phyloP scores from a whole-genome alignment of 306 rosid species.

The Arachis stenosperma region DNA sequence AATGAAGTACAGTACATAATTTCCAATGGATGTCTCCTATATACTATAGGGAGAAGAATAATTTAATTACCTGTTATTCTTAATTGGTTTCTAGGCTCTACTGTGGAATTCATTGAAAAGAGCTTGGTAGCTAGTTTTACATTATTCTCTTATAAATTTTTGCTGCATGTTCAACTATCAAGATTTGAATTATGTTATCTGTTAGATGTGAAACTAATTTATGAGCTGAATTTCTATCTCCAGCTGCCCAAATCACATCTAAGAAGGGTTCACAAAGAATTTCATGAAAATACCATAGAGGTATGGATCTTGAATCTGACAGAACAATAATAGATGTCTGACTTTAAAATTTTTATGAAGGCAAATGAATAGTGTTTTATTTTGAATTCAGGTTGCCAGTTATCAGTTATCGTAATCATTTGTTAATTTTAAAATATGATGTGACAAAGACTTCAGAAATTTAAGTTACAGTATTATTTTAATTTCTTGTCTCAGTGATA shows the following conservation, averaged over 20 bases:
- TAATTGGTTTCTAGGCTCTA: slow-evolving; percentile 12
- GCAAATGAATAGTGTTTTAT: not conserved
- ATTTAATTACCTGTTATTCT: slow-evolving; percentile 7
- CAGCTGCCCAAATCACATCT: slow-evolving; percentile 85
- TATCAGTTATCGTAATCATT: slow-evolving; percentile 29
- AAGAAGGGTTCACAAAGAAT: slow-evolving; percentile 83
- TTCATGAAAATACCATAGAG: slow-evolving; percentile 84
- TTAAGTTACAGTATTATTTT: not conserved
- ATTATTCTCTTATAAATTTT: slow-evolving; percentile 19
- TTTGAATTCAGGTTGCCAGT: slow-evolving; percentile 20
- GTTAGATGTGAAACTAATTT: slow-evolving; percentile 36
- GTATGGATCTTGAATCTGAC: slow-evolving; percentile 50
- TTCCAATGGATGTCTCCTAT: slow-evolving; percentile 9
- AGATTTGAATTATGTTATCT: slow-evolving; percentile 21
- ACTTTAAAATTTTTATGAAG: not conserved
- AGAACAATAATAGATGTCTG: slow-evolving; percentile 8
- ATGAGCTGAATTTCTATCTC: slow-evolving; percentile 47
- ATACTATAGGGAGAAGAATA: slow-evolving; percentile 10
- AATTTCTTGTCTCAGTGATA: not conserved
- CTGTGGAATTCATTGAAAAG: slow-evolving; percentile 32
- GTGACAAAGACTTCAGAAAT: slow-evolving; percentile 22
- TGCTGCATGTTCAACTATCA: slow-evolving; percentile 22
- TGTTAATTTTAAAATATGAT: not conserved
- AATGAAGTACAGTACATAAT: slow-evolving; percentile 27
- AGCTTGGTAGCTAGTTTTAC: slow-evolving; percentile 8